Base-by-base conservation (phyloP, 768 basidiomycete genomes). In the Rhizopogon roseolus region DNA sequence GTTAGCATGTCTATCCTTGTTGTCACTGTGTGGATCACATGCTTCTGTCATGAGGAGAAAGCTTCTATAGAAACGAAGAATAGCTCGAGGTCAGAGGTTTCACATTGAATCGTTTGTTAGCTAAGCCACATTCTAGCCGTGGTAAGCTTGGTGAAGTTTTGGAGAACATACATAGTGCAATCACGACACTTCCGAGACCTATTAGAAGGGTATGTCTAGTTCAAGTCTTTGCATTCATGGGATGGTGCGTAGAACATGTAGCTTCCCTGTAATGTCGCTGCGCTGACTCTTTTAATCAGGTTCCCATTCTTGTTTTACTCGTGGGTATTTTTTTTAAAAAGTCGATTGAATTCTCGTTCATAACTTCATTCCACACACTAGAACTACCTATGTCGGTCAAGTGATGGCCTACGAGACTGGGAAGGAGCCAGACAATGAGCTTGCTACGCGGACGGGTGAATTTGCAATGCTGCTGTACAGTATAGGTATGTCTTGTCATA, bases 221-320 rank as follows among this genome's bases (percentile, higher is more conserved):
- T 3, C 95, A 98, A 64, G 70, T 98, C 16, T 95, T 92, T 65
- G 94, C 95, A 2, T 98, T 96, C 67, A 96, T 96, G 92, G 93
- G 92, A 59, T 98, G 95, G 91, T 88, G 61, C 28, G 82, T 71
- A 22, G 10, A 0, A 11, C 41, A 11, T 42, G 45, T 16, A 27
- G 37, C 19, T 52, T 41, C 25, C 41, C 41, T 41, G 43, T 36
- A 40, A 45, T 22, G 9, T 36, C 5, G 28, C 16, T 32, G 45
- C 53, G 40, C 39, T 62, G 45, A 49, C 61, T 19, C 50, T 27
- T 27, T 53, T 43, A 19, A 40, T 11, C 41, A 88, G 89, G 92
- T 98, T 98, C 64, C 95, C 95, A 1, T 98, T 94, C 75, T 75
- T 97, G 39, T 97, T 98, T 70, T 94, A 93, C 62, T 81, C 90